These are phyloP conservation scores for Purpureocillium takamizusanense DNA, from an alignment of 2,329 filamentous ascomycete genomes.

Conservation along the genomic window DNA sequence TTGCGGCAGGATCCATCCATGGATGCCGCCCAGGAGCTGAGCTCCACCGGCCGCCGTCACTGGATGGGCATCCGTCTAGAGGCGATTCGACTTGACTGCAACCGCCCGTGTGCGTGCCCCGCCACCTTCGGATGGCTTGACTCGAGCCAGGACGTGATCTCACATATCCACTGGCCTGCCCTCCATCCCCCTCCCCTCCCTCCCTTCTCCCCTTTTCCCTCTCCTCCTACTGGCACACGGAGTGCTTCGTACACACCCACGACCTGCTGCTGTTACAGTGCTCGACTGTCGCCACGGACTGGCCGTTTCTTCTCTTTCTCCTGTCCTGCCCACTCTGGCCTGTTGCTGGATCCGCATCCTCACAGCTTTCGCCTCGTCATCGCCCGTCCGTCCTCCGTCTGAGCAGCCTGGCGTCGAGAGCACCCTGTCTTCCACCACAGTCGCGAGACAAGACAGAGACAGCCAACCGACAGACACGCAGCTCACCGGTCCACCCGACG, in stretches of 20 bases:
- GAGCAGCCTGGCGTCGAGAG: too few species aligned
- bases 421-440: too few species aligned
- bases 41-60: not conserved
- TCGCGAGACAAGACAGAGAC: not conserved
- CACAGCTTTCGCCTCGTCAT: too few species aligned
- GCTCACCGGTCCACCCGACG: too few species aligned
- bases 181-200: not conserved
- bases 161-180: slow-evolving; percentile 1
- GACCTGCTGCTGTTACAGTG: not conserved
- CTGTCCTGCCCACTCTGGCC: too few species aligned
- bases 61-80: too few species aligned
- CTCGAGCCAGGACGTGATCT: slow-evolving; percentile 3
- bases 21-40: not conserved
- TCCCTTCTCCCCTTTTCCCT: not conserved
- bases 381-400: too few species aligned
- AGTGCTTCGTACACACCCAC: not conserved
- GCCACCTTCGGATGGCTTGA: slow-evolving; percentile 4
- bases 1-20: too few species aligned
- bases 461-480: not conserved
- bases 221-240: not conserved
- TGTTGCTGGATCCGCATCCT: slow-evolving; percentile 1
- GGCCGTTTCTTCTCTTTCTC: not conserved
- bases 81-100: not conserved
- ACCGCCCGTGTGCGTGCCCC: not conserved
- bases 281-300: too few species aligned